Base-by-base conservation (phyloP, 108 stramenopile species). In the Skeletonema menzelii region DNA sequence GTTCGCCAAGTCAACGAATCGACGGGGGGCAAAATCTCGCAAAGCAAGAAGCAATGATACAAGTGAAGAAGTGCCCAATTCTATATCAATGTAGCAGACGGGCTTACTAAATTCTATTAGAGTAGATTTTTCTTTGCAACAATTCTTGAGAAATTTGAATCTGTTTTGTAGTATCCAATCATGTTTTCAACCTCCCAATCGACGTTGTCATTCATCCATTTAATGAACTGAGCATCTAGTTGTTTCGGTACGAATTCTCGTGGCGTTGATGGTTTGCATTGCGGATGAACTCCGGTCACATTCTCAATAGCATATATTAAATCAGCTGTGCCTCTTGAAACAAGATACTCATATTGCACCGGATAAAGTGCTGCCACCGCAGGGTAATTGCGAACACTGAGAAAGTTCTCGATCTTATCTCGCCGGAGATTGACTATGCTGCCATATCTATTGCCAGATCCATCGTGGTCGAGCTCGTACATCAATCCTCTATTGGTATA, bases 331-430 rank as follows among this genome's bases (percentile, higher is more conserved):
- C 72, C 70, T 32, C 65, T n/a, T 17, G 40, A 60, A 27, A 64
- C 58, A 57, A 85, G 13, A 11, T 74, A 58, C 65, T 89, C 83
- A 68, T 84, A 89, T 38, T 72, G 72, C 30, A 79, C 74, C 3
- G 73, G 47, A 49, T 75, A 70, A 20, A 81, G 63, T 15, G 72
- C 26, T 19, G 59, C 24, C 20, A 73, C 72, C 2, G 59, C 72
- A 49, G 63, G n/a, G 46, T 64, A 73, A 19, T 58, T 22, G 15
- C 60, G 42, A 3, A 80, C 55, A 27, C 34, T 56, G 14, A 80
- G 59, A 66, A 79, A 80, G 61, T 89, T 87, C 7, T 44, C 26
- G 22, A 89, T 63, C 72, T 89, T 89, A 55, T 84, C 86, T 4
- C 83, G 70, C 30, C 88, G 71, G 14, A 89, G 56, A 27, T 85